Conservation (phyloP, 1,284 basidiomycete genomes). For the Lentinula novae-zelandiae region DNA sequence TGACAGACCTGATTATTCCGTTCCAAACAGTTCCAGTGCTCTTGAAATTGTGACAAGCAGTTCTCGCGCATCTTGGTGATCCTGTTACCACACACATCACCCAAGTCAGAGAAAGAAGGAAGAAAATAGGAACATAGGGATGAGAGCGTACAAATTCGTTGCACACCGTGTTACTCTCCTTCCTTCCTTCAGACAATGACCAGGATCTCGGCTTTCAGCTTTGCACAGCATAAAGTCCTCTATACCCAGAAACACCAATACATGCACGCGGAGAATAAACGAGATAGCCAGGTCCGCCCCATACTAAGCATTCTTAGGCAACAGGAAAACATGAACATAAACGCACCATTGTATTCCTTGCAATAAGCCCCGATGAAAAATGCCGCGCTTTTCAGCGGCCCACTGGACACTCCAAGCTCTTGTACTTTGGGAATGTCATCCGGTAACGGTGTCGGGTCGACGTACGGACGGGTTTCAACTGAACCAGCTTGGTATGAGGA, state of each 20-base stretch:
- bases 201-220: slow-evolving; percentile 84
- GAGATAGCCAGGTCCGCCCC: slow-evolving; percentile 1
- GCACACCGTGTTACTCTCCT: slow-evolving; percentile 95
- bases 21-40: slow-evolving; percentile 96
- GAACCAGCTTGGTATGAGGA: slow-evolving; percentile 41
- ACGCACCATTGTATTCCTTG: slow-evolving; percentile 94
- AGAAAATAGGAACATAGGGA: neutral
- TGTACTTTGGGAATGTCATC: slow-evolving; percentile 77
- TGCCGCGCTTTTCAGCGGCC: slow-evolving; percentile 92
- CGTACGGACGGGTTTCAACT: slow-evolving; percentile 13
- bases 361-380: slow-evolving; percentile 98
- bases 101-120: neutral
- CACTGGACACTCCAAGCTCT: slow-evolving; percentile 91
- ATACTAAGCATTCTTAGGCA: neutral
- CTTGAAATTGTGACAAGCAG: slow-evolving; percentile 86
- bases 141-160: slow-evolving; percentile 78
- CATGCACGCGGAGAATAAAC: neutral
- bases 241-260: slow-evolving; percentile 29
- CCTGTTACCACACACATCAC: slow-evolving; percentile 37
- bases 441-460: slow-evolving; percentile 73
- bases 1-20: slow-evolving; percentile 84
- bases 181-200: slow-evolving; percentile 94
- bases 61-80: slow-evolving; percentile 92
- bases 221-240: slow-evolving; percentile 99
- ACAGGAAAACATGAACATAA: slow-evolving; percentile 51